A percentile compares a stretch with the other conserved stretches of the same genome.
Evolutionary conservation across 1,284 basidiomycete genomes (phyloP).

Genomic region (Rhizoctonia solani): DNA sequence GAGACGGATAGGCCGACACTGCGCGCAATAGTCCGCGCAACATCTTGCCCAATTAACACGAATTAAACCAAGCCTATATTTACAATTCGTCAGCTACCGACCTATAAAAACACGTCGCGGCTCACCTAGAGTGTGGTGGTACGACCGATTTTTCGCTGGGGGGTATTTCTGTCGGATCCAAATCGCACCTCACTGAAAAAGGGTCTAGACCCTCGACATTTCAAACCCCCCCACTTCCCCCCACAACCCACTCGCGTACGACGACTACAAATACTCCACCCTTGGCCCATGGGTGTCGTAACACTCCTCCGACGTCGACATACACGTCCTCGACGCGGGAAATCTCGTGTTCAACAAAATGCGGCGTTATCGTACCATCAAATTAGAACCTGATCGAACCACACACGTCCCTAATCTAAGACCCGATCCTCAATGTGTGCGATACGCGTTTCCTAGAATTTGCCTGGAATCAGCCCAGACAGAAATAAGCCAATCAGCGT

Average conservation of each 20-base stretch:
- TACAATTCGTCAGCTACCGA: neutral
- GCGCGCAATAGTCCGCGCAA: conserved; percentile 35
- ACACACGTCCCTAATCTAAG: neutral
- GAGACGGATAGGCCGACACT: conserved; percentile 43
- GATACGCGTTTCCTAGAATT: neutral
- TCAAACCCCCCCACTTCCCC: neutral
- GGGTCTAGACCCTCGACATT: neutral
- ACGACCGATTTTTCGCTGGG: conserved; percentile 12
- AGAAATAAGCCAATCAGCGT: neutral
- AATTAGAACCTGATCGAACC: conserved; percentile 1
- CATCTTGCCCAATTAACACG: conserved; percentile 1
- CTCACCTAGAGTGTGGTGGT: conserved; percentile 22
- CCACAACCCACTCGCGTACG: neutral
- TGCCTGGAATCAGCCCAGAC: no score
- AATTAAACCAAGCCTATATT: neutral
- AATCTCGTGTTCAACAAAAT: neutral
- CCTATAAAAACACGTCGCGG: neutral
- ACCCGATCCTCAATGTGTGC: neutral
- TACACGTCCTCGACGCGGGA: neutral
- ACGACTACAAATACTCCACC: neutral
- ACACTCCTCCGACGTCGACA: neutral
- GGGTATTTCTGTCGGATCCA: conserved; percentile 17
- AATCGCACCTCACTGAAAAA: neutral
- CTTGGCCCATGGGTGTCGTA: neutral
- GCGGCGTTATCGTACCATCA: neutral